Conservation (phyloP, 176 grass and related monocot species). For the Canna indica region DNA sequence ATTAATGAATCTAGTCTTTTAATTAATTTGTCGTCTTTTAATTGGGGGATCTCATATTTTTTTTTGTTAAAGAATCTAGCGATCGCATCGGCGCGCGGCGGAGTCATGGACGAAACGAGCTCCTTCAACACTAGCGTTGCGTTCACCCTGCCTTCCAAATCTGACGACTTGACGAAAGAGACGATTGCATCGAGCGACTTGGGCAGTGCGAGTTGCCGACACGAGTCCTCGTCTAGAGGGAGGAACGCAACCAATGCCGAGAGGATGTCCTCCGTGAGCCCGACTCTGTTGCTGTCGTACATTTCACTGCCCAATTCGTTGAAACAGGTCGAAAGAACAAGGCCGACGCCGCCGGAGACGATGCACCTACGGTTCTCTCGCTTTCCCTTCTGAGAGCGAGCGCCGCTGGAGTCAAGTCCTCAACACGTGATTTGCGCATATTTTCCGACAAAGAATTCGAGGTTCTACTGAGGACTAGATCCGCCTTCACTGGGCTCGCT, state of each 20-base stretch:
- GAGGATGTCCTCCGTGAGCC: slow-evolving; percentile 32
- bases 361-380: slow-evolving; percentile 58
- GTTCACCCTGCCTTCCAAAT: slow-evolving; percentile 19
- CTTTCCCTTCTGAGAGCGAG: slow-evolving; percentile 55
- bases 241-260: slow-evolving; percentile 43
- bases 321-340: slow-evolving; percentile 29
- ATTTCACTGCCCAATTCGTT: too few species aligned
- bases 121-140: slow-evolving; percentile 45
- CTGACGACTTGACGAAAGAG: slow-evolving; percentile 23
- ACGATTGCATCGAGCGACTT: not conserved
- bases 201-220: slow-evolving; percentile 19
- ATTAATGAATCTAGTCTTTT: too few species aligned
- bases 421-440: not conserved
- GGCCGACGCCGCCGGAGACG: slow-evolving; percentile 15
- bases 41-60: too few species aligned
- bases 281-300: not conserved
- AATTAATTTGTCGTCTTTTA: too few species aligned
- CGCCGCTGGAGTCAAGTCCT: too few species aligned
- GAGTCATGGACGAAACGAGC: slow-evolving; percentile 24
- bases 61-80: too few species aligned
- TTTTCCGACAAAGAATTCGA: not conserved
- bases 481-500: slow-evolving; percentile 33
- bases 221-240: slow-evolving; percentile 42
- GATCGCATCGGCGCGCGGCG: slow-evolving; percentile 8
- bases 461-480: slow-evolving; percentile 36